Evolutionary conservation across 495 filamentous ascomycete genomes (phyloP).

Genomic region (Neurospora cerealis): DNA sequence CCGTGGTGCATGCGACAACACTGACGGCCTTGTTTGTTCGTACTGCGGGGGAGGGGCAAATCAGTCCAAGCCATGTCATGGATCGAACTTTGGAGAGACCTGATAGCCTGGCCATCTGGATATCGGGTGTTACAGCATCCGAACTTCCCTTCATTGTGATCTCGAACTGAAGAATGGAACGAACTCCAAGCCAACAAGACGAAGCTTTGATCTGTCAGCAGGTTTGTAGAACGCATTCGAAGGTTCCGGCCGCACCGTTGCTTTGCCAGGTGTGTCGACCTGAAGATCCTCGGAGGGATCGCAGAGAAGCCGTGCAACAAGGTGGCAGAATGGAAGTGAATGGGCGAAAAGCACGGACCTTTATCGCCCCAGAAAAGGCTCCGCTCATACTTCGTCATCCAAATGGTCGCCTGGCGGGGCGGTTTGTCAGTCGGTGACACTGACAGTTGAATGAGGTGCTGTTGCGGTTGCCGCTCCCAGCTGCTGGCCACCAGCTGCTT

Average conservation of each 20-base stretch:
- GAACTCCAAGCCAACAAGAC: not conserved
- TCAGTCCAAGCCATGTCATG: not conserved
- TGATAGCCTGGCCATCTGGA: not conserved
- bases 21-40: not conserved
- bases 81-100: not conserved
- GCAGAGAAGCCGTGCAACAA: not conserved
- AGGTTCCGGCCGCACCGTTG: not conserved
- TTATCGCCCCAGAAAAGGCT: conserved; percentile 22
- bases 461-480: conserved; percentile 1
- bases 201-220: not conserved
- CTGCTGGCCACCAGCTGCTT: conserved; percentile 2
- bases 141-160: not conserved
- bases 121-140: not conserved
- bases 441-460: not conserved
- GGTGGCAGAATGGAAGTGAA: conserved; percentile 3
- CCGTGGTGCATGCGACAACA: not conserved
- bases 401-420: conserved; percentile 23
- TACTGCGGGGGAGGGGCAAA: not conserved
- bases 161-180: not conserved
- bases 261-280: not conserved
- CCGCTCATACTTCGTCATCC: conserved; percentile 26
- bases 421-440: not conserved
- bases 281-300: not conserved
- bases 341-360: conserved; percentile 21
- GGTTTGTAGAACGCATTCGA: not conserved